Base-by-base conservation (phyloP, 306 rosid species). In the Mimosa bimucronata region DNA sequence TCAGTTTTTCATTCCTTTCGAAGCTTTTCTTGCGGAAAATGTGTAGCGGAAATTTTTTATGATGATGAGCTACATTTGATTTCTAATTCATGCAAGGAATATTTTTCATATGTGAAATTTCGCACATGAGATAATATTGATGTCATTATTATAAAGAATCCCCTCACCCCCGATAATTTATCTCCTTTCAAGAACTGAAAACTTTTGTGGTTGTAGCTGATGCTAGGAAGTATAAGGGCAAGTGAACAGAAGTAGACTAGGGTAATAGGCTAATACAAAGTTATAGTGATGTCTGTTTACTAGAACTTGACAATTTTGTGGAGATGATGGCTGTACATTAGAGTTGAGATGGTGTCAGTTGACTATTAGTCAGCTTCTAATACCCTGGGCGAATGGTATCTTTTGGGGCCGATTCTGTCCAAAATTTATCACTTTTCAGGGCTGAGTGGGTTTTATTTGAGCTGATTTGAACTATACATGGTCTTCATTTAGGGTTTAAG, bases 21-120 rank as follows among this genome's bases (percentile, higher is more conserved):
- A 86, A 80, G 80, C 77, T 46, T 70, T 77, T 77, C 76, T 42
- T 52, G 44, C 68, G 71, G 75, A 77, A 68, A 71, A 46, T 80
- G 44, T 52, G 72, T 60, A 79, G 71, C 46, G 66, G 81, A 72
- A 71, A 73, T 73, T 66, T 73, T 53, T 40, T 26, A 73, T n/a
- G 74, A 71, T 31, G 62, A 82, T 53, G 12, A 55, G 62, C 72
- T 28, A 28, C 28, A 26, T 69, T 66, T 76, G 55, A 75, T 65
- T 71, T 25, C 66, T 66, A 9, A 53, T 28, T 28, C 26, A 67
- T 41, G 60, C 11, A n/a, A 79, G 50, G 14, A 9, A 45, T 13
- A 28, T 60, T 34, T 62, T 14, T 25, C 37, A 48, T n/a, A 62
- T 64, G 66, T 23, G 55, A 45, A 23, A 10, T 45, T 67, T 73